Conservation (phyloP, 2,329 filamentous ascomycete species). For the Macroventuria anomochaeta region DNA sequence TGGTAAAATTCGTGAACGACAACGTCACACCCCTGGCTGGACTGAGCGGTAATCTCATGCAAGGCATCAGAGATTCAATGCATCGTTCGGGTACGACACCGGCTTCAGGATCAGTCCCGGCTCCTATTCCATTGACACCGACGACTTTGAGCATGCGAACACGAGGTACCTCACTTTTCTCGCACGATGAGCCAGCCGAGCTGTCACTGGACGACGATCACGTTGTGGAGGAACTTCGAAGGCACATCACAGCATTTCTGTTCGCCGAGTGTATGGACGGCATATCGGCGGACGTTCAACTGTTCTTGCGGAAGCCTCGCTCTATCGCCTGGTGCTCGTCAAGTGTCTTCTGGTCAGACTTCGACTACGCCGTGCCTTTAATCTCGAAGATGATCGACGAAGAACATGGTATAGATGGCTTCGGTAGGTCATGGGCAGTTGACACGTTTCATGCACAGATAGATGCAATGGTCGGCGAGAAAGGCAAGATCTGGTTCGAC, state of each 20-base stretch:
- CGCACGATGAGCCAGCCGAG: not conserved
- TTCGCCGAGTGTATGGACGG: conserved; percentile 39
- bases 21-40: conserved; percentile 34
- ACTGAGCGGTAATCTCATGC: conserved; percentile 26
- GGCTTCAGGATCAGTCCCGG: not conserved
- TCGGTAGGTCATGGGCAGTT: conserved; percentile 26
- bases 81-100: conserved; percentile 1
- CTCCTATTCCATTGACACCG: conserved; percentile 23
- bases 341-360: conserved; percentile 31
- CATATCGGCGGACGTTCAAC: conserved; percentile 34
- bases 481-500: conserved; percentile 38
- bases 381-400: conserved; percentile 29
- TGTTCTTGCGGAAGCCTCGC: conserved; percentile 32
- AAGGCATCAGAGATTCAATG: conserved; percentile 22
- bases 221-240: conserved; percentile 33
- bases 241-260: conserved; percentile 29
- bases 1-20: conserved; percentile 31
- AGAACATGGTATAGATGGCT: conserved; percentile 9
- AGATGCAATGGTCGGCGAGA: conserved; percentile 39
- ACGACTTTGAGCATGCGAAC: not conserved
- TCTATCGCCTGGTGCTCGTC: conserved; percentile 32
- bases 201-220: conserved; percentile 24
- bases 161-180: conserved; percentile 5
- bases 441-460: conserved; percentile 39
- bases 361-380: conserved; percentile 34